These are phyloP conservation scores for Fusarium torulosum DNA, from an alignment of 2,329 filamentous ascomycete genomes.

Conservation along the genomic window DNA sequence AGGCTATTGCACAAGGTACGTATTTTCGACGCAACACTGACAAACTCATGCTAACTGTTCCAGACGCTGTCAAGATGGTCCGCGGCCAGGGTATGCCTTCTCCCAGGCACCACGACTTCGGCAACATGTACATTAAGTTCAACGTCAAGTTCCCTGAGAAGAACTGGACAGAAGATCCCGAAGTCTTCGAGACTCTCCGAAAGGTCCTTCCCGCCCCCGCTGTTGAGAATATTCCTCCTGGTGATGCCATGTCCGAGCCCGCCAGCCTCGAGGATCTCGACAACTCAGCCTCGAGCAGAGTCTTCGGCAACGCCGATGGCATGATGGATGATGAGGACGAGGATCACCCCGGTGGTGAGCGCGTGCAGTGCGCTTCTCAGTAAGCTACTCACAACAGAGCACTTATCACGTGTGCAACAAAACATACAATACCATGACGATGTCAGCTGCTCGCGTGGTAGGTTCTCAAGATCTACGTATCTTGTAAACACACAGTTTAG, in stretches of 20 bases:
- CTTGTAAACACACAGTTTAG: conserved; percentile 21
- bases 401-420: conserved; percentile 28
- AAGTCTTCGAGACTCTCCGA: conserved; percentile 83
- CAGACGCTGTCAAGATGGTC: conserved; percentile 92
- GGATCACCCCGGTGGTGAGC: conserved; percentile 79
- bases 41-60: conserved; percentile 39
- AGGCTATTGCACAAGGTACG: conserved; percentile 93
- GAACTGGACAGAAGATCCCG: conserved; percentile 73
- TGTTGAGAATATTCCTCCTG: conserved; percentile 74
- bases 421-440: conserved; percentile 33
- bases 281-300: conserved; percentile 71
- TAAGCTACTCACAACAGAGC: conserved; percentile 61
- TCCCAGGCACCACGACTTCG: conserved; percentile 91
- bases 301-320: conserved; percentile 71
- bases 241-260: conserved; percentile 91
- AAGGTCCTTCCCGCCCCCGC: conserved; percentile 81
- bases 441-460: conserved; percentile 31
- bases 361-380: conserved; percentile 89
- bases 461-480: conserved; percentile 14
- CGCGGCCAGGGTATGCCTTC: conserved; percentile 98
- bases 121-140: conserved; percentile 98
- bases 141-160: conserved; percentile 95
- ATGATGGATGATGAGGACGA: conserved; percentile 82
- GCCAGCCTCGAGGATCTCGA: conserved; percentile 90
- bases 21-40: conserved; percentile 27